A percentile compares a stretch with the other conserved stretches of the same genome.
Conservation (phyloP, 257 asterid species). For the Galeopsis tetrahit region DNA sequence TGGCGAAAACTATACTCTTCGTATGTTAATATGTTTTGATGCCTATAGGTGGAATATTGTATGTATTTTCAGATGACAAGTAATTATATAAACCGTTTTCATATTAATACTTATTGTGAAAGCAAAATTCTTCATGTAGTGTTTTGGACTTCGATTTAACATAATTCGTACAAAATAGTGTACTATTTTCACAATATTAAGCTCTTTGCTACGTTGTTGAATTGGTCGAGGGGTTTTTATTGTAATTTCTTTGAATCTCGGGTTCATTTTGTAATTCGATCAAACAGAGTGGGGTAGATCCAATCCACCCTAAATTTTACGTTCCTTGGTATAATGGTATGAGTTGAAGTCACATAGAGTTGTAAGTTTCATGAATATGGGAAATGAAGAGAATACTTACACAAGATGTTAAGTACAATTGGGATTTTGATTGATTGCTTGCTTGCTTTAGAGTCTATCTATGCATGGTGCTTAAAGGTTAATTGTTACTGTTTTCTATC, state of each 20-base stretch:
- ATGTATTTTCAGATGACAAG: no score
- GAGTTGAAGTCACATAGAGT: no score
- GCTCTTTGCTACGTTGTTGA: not conserved
- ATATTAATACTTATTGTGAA: no score
- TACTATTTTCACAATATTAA: not conserved
- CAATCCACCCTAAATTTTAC: no score
- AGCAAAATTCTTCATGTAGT: no score
- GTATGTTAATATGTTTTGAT: not conserved
- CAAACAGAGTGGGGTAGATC: not conserved
- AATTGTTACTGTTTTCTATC: not conserved
- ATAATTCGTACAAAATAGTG: no score
- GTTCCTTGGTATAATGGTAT: no score
- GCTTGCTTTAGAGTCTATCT: not conserved
- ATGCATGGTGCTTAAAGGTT: not conserved
- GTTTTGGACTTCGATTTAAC: no score
- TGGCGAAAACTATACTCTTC: not conserved
- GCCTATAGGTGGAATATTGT: not conserved
- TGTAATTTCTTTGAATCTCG: not conserved
- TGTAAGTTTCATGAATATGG: not conserved
- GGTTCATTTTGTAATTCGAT: not conserved
- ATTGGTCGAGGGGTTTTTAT: not conserved
- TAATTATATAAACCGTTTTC: no score
- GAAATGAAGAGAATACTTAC: not conserved
- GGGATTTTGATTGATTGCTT: no score
- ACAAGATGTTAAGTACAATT: not conserved